Evolutionary conservation across 495 filamentous ascomycete genomes (phyloP), one percentile per base, ranked within the genome.

Genomic region (Penicillium pancosmium): DNA sequence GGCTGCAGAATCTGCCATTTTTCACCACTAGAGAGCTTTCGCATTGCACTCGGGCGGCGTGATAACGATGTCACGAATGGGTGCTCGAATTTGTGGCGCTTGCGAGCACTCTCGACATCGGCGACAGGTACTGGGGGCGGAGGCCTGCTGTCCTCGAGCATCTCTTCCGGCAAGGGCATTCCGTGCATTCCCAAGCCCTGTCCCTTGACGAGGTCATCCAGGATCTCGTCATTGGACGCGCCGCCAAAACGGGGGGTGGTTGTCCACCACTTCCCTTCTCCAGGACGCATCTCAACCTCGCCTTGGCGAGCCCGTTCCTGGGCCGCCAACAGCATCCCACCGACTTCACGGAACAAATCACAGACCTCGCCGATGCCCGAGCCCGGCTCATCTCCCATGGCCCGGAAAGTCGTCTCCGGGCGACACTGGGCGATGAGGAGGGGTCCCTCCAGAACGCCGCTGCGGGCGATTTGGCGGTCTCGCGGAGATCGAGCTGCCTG

Each of bases 231-330:
- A 52, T 87, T 85, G 38, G 83, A 72, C 11, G 87, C 86, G 38
- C 88, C 89, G 48, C 92, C 92, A 84, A 91, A 96, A 19, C 92
- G 82, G 31, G 83, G 86, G 55, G 72, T 78, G 23, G 74, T 84
- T 3, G 87, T 84, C 91, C 91, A 97, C 91, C 92, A 97, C 59
- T 87, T 82, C 4, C 84, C 87, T 54, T 91, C 86, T 3, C 91
- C 91, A 7, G 90, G 82, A 23, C 76, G 79, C 57, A 82, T 78
- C 68, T 95, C 90, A 7, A 64, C 57, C 50, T 76, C 80, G 6
- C 88, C 88, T 68, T 94, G 84, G 33, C 92, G 82, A 12, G 86
- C 84, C 31, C 92, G 85, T 68, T 95, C 90, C 73, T 97, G 92
- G 0, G 91, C 92, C 9, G 91, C 82, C 38, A 92, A 77, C 8